Evolutionary conservation across 2,329 filamentous ascomycete genomes (phyloP), one percentile per base, ranked within the genome.

Genomic region (Hirsutella minnesotensis): DNA sequence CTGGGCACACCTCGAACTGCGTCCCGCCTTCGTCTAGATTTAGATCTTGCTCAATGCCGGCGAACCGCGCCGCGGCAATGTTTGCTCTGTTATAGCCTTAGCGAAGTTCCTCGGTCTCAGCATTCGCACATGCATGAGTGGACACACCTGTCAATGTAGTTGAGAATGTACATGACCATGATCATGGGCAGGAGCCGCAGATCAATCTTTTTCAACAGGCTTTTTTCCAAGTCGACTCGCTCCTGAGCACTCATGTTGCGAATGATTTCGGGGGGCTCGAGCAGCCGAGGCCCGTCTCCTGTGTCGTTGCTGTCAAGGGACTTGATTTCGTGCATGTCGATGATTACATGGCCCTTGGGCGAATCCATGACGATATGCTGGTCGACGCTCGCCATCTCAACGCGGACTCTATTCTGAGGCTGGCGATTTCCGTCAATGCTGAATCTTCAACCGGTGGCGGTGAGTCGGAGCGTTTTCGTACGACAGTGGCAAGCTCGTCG

Each of bases 41-140:
- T 10, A 83, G 61, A 43, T 81, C 78, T 41, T 72, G 61, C 43
- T 61, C 55, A 21, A 66, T 48, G n/a, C 58, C 58, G 53, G 47
- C 45, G 30, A 49, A 34, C n/a, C 45, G 40, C 16, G 47, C 47
- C 12, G 45, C 42, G 12, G 47, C 47, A 20, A 49, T 49, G 24
- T 67, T 47, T 51, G 71, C 73, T n/a, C 66, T 69, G 42, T 9
- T 12, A 10, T 31, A 13, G 33, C 5, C 2, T 34, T n/a, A 34
- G 9, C 16, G 33, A 16, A 18, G 16, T 15, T 9, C 33, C 16
- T n/a, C 10, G 7, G 3, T 15, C 12, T 44, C 13, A 42, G 27
- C 20, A 4, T 12, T 15, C 8, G 12, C 3, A 18, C 15, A 18
- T 13, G 3, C 19, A 15, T n/a, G 21, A 9, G 15, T 24, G 7